These are phyloP conservation scores for Eimeria sp. DNA, from an alignment of 169 alveolate species.

Conservation along the genomic window DNA sequence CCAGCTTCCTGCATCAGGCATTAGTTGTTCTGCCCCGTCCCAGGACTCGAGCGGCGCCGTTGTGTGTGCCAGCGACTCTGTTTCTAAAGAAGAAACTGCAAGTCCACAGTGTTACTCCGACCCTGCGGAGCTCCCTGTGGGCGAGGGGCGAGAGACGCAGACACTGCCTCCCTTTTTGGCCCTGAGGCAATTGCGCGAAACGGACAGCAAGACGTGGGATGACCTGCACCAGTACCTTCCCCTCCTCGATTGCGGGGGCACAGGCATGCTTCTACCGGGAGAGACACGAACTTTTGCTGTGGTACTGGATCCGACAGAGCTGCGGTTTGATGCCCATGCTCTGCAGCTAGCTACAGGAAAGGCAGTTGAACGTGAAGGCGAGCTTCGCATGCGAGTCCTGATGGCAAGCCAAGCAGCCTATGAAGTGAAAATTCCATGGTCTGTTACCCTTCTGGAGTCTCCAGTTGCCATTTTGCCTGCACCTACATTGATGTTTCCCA, in stretches of 20 bases:
- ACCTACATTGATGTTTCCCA: constrained; percentile 57
- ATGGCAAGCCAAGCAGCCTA: constrained; percentile 72
- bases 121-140: neutral
- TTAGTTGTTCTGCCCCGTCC: neutral
- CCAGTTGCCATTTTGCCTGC: constrained; percentile 51
- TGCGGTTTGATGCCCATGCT: constrained; percentile 62
- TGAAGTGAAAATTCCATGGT: constrained; percentile 64
- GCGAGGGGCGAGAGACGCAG: neutral
- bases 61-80: neutral
- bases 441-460: constrained; percentile 1
- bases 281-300: constrained; percentile 67
- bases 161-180: constrained; percentile 27
- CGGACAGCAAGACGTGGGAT: constrained; percentile 32
- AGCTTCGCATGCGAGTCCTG: constrained; percentile 49
- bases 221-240: constrained; percentile 54
- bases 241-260: constrained; percentile 48
- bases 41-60: neutral
- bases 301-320: constrained; percentile 35
- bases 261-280: constrained; percentile 74
- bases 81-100: neutral
- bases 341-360: constrained; percentile 65
- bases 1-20: neutral
- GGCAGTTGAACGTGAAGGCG: constrained; percentile 44
- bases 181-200: neutral
- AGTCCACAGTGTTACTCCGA: neutral